Evolutionary conservation across 2,329 filamentous ascomycete species (phyloP), one percentile per base, ranked within the genome.

Genomic region (Colletotrichum liaoningense): DNA sequence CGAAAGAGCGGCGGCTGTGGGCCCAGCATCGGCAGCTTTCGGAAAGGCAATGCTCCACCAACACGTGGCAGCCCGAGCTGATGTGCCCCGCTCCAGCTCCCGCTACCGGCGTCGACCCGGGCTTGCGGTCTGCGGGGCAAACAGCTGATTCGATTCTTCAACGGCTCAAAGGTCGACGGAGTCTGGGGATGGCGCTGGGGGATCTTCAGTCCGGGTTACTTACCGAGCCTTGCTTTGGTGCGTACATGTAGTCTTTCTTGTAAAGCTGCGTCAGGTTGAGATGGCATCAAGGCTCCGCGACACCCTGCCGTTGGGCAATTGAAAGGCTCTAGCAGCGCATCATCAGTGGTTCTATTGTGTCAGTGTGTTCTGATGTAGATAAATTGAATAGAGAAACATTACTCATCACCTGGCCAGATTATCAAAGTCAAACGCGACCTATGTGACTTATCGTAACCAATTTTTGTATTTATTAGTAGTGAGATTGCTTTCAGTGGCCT

Each of bases 21-120:
- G 60, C 11, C 46, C 60, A 11, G 30, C 46, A 67, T 6, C 66
- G 69, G 59, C 52, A 46, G 65, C 11, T 58, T 46, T 54, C 65
- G 65, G 69, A 59, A 54, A 30, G 49, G 58, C 58, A 22, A 69
- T 58, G 69, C 54, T 63, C 69, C 66, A 54, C 52, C 58, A 16
- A 64, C 69, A 72, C 58, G 58, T 72, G 69, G 66, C 66, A 54
- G 59, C 19, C 35, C 66, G 66, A 62, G 22, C 38, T 54, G 28
- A 54, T 38, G 24, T n/a, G 69, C 52, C 59, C 65, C 65, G 58
- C 69, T 72, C 9, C 11, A 68, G 56, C 14, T 38, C 22, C 38
- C 57, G 35, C 56, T 62, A 42, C 52, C 58, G 66, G 58, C 33
- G 54, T 69, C 58, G 42, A 64, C 30, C 58, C 56, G 65, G 65